phyloP scores from a whole-genome alignment of 2,329 filamentous ascomycete species.

The Aspergillus uvarum region DNA sequence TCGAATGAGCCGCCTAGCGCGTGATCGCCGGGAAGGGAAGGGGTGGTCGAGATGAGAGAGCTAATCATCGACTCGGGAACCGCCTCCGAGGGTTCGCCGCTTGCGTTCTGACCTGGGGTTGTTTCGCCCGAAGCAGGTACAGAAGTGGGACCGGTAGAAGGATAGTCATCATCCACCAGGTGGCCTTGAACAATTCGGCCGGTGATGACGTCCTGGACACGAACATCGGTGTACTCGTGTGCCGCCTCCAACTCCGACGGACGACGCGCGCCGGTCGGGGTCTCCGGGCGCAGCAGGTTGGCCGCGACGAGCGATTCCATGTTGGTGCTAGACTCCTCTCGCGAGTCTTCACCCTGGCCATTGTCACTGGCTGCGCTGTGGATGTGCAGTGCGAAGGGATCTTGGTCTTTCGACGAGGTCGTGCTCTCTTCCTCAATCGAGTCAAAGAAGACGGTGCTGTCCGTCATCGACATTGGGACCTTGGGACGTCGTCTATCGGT shows the following conservation, averaged over 20 bases:
- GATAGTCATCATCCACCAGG: slow-evolving; percentile 90
- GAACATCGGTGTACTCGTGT: slow-evolving; percentile 70
- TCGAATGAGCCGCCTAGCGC: slow-evolving; percentile 82
- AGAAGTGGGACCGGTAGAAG: slow-evolving; percentile 66
- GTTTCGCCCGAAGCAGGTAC: slow-evolving; percentile 63
- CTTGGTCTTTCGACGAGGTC: slow-evolving; percentile 26
- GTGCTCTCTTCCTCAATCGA: slow-evolving; percentile 50
- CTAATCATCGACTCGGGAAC: slow-evolving; percentile 85
- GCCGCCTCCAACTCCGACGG: slow-evolving; percentile 47
- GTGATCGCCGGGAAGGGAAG: slow-evolving; percentile 67
- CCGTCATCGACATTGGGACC: slow-evolving; percentile 62
- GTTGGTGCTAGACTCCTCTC: slow-evolving; percentile 23
- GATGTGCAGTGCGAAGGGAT: slow-evolving; percentile 30
- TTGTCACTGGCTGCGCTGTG: slow-evolving; percentile 20
- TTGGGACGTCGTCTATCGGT: slow-evolving; percentile 57
- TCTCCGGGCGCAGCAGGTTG: slow-evolving; percentile 37
- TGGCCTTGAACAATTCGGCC: slow-evolving; percentile 90
- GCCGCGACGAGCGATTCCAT: slow-evolving; percentile 25
- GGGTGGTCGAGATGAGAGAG: slow-evolving; percentile 75
- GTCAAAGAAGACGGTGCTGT: slow-evolving; percentile 75
- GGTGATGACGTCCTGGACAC: slow-evolving; percentile 85
- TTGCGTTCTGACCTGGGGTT: slow-evolving; percentile 49
- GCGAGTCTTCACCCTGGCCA: slow-evolving; percentile 16
- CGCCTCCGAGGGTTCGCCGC: slow-evolving; percentile 49
- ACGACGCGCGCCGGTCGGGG: slow-evolving; percentile 39